Base-by-base conservation (phyloP, 441 rosid genomes). In the Caryocar brasiliense region DNA sequence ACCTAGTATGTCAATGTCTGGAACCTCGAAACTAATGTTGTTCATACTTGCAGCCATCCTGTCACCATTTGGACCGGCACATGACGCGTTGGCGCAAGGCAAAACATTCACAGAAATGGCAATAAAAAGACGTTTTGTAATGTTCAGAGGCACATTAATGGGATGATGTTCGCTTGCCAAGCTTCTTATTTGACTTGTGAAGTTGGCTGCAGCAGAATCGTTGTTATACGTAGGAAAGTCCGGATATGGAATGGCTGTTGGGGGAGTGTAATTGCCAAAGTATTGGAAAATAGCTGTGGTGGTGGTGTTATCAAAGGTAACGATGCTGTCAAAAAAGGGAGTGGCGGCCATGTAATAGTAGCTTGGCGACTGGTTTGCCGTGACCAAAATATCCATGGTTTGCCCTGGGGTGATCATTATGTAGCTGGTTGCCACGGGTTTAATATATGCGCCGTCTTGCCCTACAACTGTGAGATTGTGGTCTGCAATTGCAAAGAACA, bases 401-500 rank as follows among this genome's bases (percentile, higher is more conserved):
- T 83, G 91, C 2, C 91, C 87, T 1, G 87, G 87, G 0, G 83
- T 59, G 2, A 83, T 74, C 8, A 70, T 26, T 9, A 83, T 66
- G 9, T 73, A 76, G 15, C 58, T 53, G 19, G 67, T 59, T 9
- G 42, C 61, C 38, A 70, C 37, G 0, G 85, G 88, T 40, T 78
- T 83, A 0, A 75, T 61, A 37, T 83, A 81, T 3, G 73, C 64
- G 2, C 74, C 92, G 5, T 83, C 92, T 14, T 58, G 65, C 18
- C 83, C 88, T 0, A 83, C 83, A 0, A 83, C 63, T 8, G 73
- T 81, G 47, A 83, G 65, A n/a, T 40, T 72, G 59, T 78, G 91
- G 36, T 72, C 61, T 1, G 82, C 79, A 9, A 83, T 74, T 11
- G 67, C 77, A 13, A 83, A 83, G 62, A 83, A 80, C 23, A 62